These are phyloP conservation scores for Annona squamosa DNA, from an alignment of 164 flowering plant genomes.

Conservation along the genomic window DNA sequence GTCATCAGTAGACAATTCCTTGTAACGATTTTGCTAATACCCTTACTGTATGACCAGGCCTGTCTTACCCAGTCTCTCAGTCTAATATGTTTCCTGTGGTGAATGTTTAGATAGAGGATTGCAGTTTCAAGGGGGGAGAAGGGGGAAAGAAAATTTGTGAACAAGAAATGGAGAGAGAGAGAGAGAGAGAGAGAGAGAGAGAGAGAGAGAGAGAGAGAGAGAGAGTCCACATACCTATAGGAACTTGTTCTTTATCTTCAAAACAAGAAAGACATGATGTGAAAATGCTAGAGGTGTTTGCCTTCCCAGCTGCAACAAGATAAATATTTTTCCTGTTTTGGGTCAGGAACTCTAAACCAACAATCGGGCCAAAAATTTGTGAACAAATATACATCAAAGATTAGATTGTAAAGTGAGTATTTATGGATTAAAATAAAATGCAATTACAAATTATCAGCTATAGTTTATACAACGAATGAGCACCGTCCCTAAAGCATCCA, in stretches of 20 bases:
- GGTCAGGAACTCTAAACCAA: slow-evolving; percentile 6
- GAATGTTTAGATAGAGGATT: too few species aligned
- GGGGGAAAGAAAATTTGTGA: too few species aligned
- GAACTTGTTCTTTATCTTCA: slow-evolving; percentile 52
- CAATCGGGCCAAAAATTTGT: neutral
- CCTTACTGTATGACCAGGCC: too few species aligned
- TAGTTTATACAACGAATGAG: neutral
- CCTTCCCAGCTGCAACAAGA: slow-evolving; percentile 34
- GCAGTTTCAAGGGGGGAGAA: too few species aligned
- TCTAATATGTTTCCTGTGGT: neutral
- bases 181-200: neutral
- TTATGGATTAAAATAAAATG: neutral
- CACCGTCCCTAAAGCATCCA: too few species aligned
- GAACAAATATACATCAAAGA: neutral
- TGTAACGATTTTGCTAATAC: too few species aligned
- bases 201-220: neutral
- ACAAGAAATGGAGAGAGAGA: too few species aligned
- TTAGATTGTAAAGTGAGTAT: neutral
- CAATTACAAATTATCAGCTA: neutral
- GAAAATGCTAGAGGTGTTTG: slow-evolving; percentile 36
- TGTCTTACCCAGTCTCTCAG: neutral
- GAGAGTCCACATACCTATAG: slow-evolving; percentile 46
- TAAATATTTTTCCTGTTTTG: neutral
- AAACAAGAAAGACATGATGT: slow-evolving; percentile 83
- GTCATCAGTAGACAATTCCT: too few species aligned